Evolutionary conservation across 495 filamentous ascomycete species (phyloP).

Genomic region (Trichocladium antarcticum): DNA sequence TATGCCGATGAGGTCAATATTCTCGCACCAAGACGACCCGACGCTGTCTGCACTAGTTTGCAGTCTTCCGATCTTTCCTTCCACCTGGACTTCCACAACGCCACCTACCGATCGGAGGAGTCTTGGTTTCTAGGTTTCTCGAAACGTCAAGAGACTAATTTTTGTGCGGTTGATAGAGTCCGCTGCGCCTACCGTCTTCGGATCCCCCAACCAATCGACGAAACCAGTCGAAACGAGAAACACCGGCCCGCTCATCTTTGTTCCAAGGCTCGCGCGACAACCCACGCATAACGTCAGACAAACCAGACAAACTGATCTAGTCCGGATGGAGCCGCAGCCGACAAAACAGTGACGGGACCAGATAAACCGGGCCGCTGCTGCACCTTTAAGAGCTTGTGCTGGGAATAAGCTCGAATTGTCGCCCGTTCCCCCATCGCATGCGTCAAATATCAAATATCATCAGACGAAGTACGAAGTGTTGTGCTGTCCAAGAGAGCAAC

Average conservation of each 20-base stretch:
- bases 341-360: not conserved
- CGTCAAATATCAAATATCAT: not conserved
- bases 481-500: too few relatives aligned
- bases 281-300: too few relatives aligned
- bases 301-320: not conserved
- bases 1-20: not conserved
- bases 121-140: not conserved
- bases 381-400: too few relatives aligned
- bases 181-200: not conserved
- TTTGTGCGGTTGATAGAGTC: too few relatives aligned
- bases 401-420: too few relatives aligned
- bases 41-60: not conserved
- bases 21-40: not conserved
- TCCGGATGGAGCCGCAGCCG: slow-evolving; percentile 8
- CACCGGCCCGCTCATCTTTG: not conserved
- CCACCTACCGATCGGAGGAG: not conserved
- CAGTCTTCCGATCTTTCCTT: not conserved
- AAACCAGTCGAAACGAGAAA: not conserved
- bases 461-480: too few relatives aligned
- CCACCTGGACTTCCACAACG: not conserved
- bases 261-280: slow-evolving; percentile 3
- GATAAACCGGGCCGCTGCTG: slow-evolving; percentile 1
- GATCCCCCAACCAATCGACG: not conserved
- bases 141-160: not conserved
- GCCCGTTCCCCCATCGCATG: not conserved